Evolutionary conservation across 768 basidiomycete genomes (phyloP), one percentile per base, ranked within the genome.

Genomic region (Mycena capillaripes): DNA sequence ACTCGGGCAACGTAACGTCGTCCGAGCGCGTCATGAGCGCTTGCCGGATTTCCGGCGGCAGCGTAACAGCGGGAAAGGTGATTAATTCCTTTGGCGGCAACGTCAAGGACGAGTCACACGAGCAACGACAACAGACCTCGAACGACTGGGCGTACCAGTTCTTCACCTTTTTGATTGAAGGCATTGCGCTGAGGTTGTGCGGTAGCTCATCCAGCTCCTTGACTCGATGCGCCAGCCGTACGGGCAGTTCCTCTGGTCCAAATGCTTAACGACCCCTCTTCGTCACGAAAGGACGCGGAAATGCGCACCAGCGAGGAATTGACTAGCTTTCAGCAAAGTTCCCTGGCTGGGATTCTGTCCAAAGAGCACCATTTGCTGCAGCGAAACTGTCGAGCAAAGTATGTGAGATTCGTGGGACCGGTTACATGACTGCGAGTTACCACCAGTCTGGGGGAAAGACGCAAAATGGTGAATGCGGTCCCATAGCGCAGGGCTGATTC

Each of bases 81-180:
- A 98, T 91, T 66, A 99, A 88, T 86, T 98, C 97, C 97, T 98
- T 72, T 12, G 57, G 23, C 12, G 27, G 17, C 29, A 75, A 48
- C 50, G 36, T 32, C 66, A 64, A 50, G 30, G 29, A n/a, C 52
- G n/a, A 32, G 62, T 58, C 69, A 74, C 72, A 74, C 69, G 70
- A 74, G 48, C 53, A 42, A 64, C 44, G 12, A 27, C 64, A 36
- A 84, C 91, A 61, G 63, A 97, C 97, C 89, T 99, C 95, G 81
- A 99, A 99, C 19, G 95, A 96, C 85, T 99, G 96, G 0, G 97
- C 97, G 81, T 99, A 99, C 98, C 98, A 99, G 78, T 97, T 93
- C 85, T 97, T 97, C 70, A 99, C 95, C 79, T 95, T 97, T 69
- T 91, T 90, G 74, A 99, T 98, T 44, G 93, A 94, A 0, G 93